Evolutionary conservation across 1,139 yeast species (phyloP).

Genomic region (Suhomyces coccinellae): DNA sequence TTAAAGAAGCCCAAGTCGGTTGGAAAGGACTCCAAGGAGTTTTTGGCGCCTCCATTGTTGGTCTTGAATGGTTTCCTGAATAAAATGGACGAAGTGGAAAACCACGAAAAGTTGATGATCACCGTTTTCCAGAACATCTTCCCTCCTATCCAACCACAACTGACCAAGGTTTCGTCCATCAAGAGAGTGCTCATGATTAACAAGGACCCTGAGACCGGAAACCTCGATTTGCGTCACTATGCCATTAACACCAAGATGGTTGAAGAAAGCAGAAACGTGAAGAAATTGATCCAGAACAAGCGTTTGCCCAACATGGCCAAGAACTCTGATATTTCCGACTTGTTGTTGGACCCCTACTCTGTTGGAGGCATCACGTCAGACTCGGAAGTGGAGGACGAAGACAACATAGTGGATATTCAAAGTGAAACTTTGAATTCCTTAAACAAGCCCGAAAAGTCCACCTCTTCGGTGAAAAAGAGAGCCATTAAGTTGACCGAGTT

Average conservation of each 20-base stretch:
- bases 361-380: slow-evolving; percentile 84
- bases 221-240: slow-evolving; percentile 85
- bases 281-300: slow-evolving; percentile 71
- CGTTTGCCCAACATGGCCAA: slow-evolving; percentile 71
- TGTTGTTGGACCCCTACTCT: slow-evolving; percentile 79
- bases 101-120: slow-evolving; percentile 78
- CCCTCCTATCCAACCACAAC: slow-evolving; percentile 87
- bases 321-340: slow-evolving; percentile 77
- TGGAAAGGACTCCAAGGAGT: slow-evolving; percentile 62
- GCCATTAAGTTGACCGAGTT: slow-evolving; percentile 92
- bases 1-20: slow-evolving; percentile 71
- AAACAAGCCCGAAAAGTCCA: slow-evolving; percentile 18
- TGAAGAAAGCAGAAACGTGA: slow-evolving; percentile 78
- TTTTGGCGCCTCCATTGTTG: slow-evolving; percentile 78
- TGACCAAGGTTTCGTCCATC: slow-evolving; percentile 70
- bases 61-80: slow-evolving; percentile 83
- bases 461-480: slow-evolving; percentile 57
- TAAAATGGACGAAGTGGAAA: slow-evolving; percentile 52
- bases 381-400: slow-evolving; percentile 90
- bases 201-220: slow-evolving; percentile 67
- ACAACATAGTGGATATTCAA: slow-evolving; percentile 71
- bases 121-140: slow-evolving; percentile 95
- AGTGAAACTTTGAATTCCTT: slow-evolving; percentile 22
- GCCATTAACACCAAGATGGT: slow-evolving; percentile 85
- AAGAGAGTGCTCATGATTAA: slow-evolving; percentile 84